Evolutionary conservation across 345 rosid genomes (phyloP).

Genomic region (Rhizophora apiculata): DNA sequence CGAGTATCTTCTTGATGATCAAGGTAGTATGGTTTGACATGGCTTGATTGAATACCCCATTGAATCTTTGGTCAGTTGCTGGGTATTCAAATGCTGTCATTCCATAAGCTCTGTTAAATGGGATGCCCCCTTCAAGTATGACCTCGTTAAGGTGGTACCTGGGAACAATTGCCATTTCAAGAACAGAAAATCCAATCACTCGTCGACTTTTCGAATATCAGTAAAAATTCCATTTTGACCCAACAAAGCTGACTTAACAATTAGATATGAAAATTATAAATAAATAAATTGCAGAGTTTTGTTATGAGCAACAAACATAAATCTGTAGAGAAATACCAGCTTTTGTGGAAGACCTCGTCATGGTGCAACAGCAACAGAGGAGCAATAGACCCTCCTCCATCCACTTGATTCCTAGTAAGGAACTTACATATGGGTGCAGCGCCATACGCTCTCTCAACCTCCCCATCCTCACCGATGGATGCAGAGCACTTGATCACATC

Average conservation of each 20-base stretch:
- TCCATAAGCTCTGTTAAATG: constrained; percentile 34
- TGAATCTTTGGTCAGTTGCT: constrained; percentile 34
- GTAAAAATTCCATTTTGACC: too few relatives aligned
- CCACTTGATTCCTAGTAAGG: constrained; percentile 29
- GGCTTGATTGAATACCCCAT: constrained; percentile 20
- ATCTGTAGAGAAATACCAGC: constrained; percentile 34
- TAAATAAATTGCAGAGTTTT: background rate
- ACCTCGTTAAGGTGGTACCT: constrained; percentile 34
- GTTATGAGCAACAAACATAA: background rate
- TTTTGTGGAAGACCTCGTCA: constrained; percentile 38
- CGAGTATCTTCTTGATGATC: constrained; percentile 28
- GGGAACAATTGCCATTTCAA: background rate
- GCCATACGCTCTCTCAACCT: constrained; percentile 30
- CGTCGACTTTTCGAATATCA: too few relatives aligned
- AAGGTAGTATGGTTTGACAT: constrained; percentile 29
- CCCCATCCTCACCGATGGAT: constrained; percentile 7
- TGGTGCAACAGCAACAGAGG: constrained; percentile 39
- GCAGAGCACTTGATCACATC: constrained; percentile 27
- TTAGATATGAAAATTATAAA: too few relatives aligned
- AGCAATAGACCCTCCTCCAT: constrained; percentile 32
- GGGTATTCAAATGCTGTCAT: constrained; percentile 25
- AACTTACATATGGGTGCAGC: constrained; percentile 46
- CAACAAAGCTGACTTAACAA: too few relatives aligned
- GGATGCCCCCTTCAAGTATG: constrained; percentile 34
- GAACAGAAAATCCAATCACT: too few relatives aligned